Evolutionary conservation across 768 basidiomycete genomes (phyloP).

Genomic region (Leccinum truebloodii): DNA sequence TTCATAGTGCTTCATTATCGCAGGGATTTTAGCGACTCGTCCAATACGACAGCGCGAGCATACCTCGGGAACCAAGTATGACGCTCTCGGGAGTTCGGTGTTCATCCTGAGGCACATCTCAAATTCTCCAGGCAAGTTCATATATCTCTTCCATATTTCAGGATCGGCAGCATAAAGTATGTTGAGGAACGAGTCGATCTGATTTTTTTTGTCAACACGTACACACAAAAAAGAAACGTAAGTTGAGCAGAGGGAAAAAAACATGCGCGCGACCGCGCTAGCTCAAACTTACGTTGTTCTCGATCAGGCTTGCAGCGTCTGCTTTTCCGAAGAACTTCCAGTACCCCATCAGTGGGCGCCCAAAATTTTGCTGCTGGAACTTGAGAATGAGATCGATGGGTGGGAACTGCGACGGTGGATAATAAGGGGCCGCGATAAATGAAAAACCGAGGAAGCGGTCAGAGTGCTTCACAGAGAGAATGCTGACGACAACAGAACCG

Average conservation of each 20-base stretch:
- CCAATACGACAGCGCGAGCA: not conserved
- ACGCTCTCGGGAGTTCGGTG: conserved; percentile 21
- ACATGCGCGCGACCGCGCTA: too few relatives aligned
- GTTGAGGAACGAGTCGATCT: conserved; percentile 43
- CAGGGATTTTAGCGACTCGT: conserved; percentile 2
- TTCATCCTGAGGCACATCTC: conserved; percentile 33
- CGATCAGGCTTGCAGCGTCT: conserved; percentile 34
- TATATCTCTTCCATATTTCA: conserved; percentile 34
- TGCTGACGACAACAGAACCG: conserved; percentile 37
- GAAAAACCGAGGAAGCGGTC: conserved; percentile 43
- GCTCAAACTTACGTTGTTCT: conserved; percentile 33
- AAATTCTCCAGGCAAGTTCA: conserved; percentile 37
- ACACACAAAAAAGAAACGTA: not conserved
- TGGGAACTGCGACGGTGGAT: conserved; percentile 26
- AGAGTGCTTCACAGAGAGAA: conserved; percentile 39
- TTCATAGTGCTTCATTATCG: conserved; percentile 29
- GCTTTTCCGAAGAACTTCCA: conserved; percentile 40
- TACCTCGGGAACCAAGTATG: conserved; percentile 39
- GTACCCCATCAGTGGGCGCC: conserved; percentile 44
- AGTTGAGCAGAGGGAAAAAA: not conserved
- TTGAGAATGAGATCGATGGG: conserved; percentile 31
- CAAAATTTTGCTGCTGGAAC: conserved; percentile 28
- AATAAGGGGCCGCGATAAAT: conserved; percentile 39
- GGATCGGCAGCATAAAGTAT: conserved; percentile 38
- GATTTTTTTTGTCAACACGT: not conserved